A percentile compares a stretch with the other conserved stretches of the same genome.
phyloP scores from a whole-genome alignment of 768 basidiomycete genomes.

The Termitomyces eurrhizus region DNA sequence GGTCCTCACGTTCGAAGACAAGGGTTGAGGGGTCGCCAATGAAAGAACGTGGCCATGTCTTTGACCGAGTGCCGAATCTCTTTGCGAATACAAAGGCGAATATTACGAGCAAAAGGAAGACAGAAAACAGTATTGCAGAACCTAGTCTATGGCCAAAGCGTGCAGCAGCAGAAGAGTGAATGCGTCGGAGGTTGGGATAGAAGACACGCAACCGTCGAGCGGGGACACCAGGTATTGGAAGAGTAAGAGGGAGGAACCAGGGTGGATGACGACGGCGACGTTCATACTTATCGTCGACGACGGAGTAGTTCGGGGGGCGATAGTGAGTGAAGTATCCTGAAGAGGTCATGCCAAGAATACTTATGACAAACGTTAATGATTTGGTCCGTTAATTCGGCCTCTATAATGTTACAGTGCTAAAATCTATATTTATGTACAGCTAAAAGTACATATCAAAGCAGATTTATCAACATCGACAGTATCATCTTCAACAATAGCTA shows the following conservation, averaged over 20 bases:
- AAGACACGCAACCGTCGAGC: slow-evolving; percentile 54
- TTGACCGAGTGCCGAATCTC: slow-evolving; percentile 57
- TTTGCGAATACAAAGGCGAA: slow-evolving; percentile 57
- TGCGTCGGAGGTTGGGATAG: slow-evolving; percentile 55
- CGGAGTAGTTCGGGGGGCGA: slow-evolving; percentile 35
- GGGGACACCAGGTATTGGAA: slow-evolving; percentile 58
- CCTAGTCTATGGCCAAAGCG: slow-evolving; percentile 61
- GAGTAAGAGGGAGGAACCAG: slow-evolving; percentile 57
- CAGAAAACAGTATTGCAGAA: slow-evolving; percentile 45
- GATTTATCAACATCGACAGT: background rate
- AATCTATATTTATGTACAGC: slow-evolving; percentile 1
- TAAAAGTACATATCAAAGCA: slow-evolving; percentile 1
- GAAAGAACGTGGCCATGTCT: slow-evolving; percentile 58
- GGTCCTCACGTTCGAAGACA: slow-evolving; percentile 70
- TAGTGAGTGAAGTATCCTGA: slow-evolving; percentile 1
- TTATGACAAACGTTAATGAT: background rate
- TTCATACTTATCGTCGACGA: slow-evolving; percentile 64
- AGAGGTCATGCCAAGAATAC: slow-evolving; percentile 5
- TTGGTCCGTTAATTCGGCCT: slow-evolving; percentile 1
- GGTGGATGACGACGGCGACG: slow-evolving; percentile 37
- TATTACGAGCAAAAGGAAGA: slow-evolving; percentile 35
- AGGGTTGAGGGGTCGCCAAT: slow-evolving; percentile 63
- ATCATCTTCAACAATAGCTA: background rate
- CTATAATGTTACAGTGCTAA: background rate
- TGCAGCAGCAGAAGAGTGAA: slow-evolving; percentile 52